Conservation (phyloP, 306 rosid genomes). For the Myrica gale region DNA sequence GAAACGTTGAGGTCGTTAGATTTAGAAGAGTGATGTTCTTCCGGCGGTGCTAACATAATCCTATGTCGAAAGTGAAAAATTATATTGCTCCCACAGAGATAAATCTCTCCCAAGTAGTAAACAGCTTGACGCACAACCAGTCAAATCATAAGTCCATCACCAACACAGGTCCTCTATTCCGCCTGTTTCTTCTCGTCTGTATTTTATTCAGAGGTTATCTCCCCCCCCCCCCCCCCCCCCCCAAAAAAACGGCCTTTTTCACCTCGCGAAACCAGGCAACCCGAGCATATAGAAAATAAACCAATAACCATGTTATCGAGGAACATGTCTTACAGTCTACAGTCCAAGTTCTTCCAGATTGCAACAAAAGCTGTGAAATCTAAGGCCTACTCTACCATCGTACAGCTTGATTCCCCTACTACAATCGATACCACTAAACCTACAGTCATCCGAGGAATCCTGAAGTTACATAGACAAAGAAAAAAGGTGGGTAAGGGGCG, state of each 20-base stretch:
- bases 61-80: too few relatives aligned
- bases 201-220: background rate
- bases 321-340: conserved; percentile 32
- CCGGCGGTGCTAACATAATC: too few relatives aligned
- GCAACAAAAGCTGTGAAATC: conserved; percentile 30
- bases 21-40: too few relatives aligned
- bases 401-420: conserved; percentile 33
- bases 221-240: too few relatives aligned
- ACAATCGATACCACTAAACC: conserved; percentile 27
- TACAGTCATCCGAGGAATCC: conserved; percentile 46
- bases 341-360: conserved; percentile 27
- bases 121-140: too few relatives aligned
- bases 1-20: too few relatives aligned
- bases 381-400: conserved; percentile 44
- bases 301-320: background rate
- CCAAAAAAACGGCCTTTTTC: background rate
- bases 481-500: background rate
- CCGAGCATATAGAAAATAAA: background rate
- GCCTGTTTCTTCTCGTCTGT: background rate
- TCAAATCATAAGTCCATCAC: too few relatives aligned
- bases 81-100: too few relatives aligned
- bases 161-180: background rate
- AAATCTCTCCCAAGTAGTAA: too few relatives aligned
- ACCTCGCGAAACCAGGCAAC: background rate
- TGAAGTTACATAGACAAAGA: conserved; percentile 24